Evolutionary conservation across 768 basidiomycete genomes (phyloP).

Genomic region (Phanerodontia chrysosporium): DNA sequence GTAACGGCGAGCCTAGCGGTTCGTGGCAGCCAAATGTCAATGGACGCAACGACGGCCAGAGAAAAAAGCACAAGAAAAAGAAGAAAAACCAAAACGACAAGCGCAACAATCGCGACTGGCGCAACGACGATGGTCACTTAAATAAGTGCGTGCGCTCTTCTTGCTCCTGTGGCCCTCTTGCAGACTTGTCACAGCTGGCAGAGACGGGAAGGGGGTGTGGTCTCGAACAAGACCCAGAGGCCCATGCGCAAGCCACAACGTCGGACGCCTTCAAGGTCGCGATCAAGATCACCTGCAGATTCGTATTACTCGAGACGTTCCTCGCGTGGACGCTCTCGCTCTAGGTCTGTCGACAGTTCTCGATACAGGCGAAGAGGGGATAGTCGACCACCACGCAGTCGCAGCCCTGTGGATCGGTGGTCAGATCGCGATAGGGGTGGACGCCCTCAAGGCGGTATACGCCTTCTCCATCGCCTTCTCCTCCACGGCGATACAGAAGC

Average conservation of each 20-base stretch:
- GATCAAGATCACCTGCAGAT: slow-evolving; percentile 53
- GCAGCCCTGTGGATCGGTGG: slow-evolving; percentile 42
- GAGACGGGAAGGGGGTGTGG: slow-evolving; percentile 1
- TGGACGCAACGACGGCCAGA: slow-evolving; percentile 21
- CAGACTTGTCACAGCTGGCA: background rate
- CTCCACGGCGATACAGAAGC: slow-evolving; percentile 8
- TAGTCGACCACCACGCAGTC: slow-evolving; percentile 44
- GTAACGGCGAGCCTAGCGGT: slow-evolving; percentile 23
- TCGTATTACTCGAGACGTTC: slow-evolving; percentile 65
- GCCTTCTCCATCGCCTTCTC: slow-evolving; percentile 27
- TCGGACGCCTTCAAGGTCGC: slow-evolving; percentile 45
- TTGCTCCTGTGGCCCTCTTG: background rate
- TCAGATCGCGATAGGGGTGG: slow-evolving; percentile 21
- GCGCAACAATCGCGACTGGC: slow-evolving; percentile 40
- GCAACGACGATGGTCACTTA: slow-evolving; percentile 57
- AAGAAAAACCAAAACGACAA: slow-evolving; percentile 28
- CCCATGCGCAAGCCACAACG: background rate
- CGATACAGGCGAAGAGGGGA: slow-evolving; percentile 52
- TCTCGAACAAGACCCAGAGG: background rate
- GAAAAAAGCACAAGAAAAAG: slow-evolving; percentile 26
- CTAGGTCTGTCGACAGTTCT: slow-evolving; percentile 45
- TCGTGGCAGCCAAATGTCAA: slow-evolving; percentile 30
- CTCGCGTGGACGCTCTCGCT: slow-evolving; percentile 61
- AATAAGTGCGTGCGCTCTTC: slow-evolving; percentile 58
- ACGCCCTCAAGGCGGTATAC: slow-evolving; percentile 28